Conservation (phyloP, 2,329 filamentous ascomycete species). For the Calonectria leucothoes region DNA sequence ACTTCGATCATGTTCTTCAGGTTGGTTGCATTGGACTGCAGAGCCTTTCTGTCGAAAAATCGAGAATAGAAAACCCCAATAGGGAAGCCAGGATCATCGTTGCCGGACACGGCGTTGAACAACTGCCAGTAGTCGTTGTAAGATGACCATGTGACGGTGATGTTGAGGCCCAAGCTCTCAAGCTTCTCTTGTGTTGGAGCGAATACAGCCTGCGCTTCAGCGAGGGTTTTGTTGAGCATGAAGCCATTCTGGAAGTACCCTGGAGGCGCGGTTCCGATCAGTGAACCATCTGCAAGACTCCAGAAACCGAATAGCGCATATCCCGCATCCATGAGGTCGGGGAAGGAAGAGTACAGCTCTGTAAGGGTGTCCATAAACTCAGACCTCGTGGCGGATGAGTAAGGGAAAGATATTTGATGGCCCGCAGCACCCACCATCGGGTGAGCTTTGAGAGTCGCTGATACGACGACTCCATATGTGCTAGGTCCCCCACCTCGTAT, state of each 20-base stretch:
- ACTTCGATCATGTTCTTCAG: not conserved
- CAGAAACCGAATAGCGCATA: not conserved
- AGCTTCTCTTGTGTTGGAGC: not conserved
- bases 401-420: not conserved
- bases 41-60: not conserved
- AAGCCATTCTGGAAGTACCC: not conserved
- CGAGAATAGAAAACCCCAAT: not conserved
- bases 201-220: not conserved
- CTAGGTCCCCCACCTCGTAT: not conserved
- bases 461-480: not conserved
- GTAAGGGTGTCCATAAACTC: not conserved
- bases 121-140: not conserved
- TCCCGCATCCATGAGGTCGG: not conserved
- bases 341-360: not conserved
- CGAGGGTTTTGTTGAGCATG: not conserved
- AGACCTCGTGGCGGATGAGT: not conserved
- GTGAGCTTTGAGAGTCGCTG: not conserved
- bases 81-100: not conserved
- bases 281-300: not conserved
- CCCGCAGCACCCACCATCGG: not conserved
- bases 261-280: not conserved
- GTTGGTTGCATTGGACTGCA: not conserved
- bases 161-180: not conserved
- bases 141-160: not conserved
- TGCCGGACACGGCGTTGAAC: not conserved